Percentiles rank a stretch among this genome's conserved stretches.
phyloP scores from a whole-genome alignment of 768 basidiomycete species.

The Galerina marginata region DNA sequence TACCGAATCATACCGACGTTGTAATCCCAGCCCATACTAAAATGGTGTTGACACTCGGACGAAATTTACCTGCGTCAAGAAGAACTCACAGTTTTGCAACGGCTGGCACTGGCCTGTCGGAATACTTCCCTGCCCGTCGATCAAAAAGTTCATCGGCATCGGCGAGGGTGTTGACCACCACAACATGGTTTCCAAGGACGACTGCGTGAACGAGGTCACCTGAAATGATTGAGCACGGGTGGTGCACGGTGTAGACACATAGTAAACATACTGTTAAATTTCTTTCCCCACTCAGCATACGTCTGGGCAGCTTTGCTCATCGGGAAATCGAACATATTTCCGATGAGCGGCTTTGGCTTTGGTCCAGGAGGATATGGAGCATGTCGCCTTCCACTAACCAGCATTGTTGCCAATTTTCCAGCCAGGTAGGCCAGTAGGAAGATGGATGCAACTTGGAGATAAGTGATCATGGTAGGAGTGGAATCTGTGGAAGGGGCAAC shows the following conservation, averaged over 20 bases:
- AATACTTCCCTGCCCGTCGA: constrained; percentile 50
- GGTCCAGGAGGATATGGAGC: not conserved
- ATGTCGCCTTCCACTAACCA: no score
- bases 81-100: constrained; percentile 10
- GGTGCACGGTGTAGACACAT: no score
- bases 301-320: no score
- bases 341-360: not conserved
- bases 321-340: not conserved
- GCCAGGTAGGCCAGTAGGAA: no score
- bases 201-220: constrained; percentile 26
- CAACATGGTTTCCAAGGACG: constrained; percentile 24
- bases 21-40: constrained; percentile 38
- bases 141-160: constrained; percentile 34
- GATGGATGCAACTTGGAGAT: no score
- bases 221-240: not conserved
- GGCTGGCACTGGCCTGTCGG: constrained; percentile 43
- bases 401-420: no score
- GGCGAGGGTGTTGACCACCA: constrained; percentile 29
- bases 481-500: no score
- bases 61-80: not conserved
- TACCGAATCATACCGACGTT: constrained; percentile 38
- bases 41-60: not conserved
- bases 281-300: not conserved
- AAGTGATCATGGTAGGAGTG: no score
- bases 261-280: not conserved